Conservation (phyloP, 139 green algal species). For the Micromonas pusilla region DNA sequence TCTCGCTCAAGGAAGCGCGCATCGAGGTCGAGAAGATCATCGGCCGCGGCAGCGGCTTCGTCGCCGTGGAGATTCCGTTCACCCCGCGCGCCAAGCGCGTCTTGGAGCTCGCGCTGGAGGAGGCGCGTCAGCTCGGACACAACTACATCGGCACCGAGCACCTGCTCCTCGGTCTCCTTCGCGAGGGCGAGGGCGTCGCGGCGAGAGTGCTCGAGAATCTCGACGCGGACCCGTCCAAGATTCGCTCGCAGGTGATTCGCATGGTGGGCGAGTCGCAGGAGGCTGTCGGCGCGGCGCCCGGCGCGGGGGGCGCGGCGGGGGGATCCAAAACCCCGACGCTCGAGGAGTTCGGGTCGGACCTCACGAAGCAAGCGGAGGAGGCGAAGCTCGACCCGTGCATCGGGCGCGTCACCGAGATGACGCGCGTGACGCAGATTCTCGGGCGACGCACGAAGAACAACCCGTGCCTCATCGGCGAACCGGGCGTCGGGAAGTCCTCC, state of each 20-base stretch:
- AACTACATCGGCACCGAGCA: slow-evolving; percentile 99
- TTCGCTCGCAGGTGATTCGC: slow-evolving; percentile 95
- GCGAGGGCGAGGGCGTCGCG: slow-evolving; percentile 96
- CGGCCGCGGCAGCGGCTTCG: slow-evolving; percentile 90
- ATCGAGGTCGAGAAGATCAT: slow-evolving; percentile 99
- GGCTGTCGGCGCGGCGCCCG: slow-evolving; percentile 70
- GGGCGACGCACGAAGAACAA: slow-evolving; percentile 98
- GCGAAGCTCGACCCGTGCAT: slow-evolving; percentile 97
- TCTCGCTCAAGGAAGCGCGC: slow-evolving; percentile 86
- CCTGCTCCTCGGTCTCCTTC: slow-evolving; percentile 93
- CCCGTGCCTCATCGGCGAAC: slow-evolving; percentile 96
- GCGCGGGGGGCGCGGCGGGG: slow-evolving; percentile 60
- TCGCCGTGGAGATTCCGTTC: slow-evolving; percentile 98
- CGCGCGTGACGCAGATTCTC: slow-evolving; percentile 98
- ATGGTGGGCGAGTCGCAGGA: slow-evolving; percentile 99
- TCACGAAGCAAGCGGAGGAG: slow-evolving; percentile 89
- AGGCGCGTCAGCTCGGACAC: slow-evolving; percentile 95
- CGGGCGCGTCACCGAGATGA: slow-evolving; percentile 92
- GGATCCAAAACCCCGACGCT: slow-evolving; percentile 96
- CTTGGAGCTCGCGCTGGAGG: slow-evolving; percentile 95
- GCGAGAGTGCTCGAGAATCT: slow-evolving; percentile 94
- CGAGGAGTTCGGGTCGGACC: slow-evolving; percentile 97
- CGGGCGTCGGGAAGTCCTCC: slow-evolving; percentile 96
- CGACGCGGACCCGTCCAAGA: slow-evolving; percentile 89
- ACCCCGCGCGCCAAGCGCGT: slow-evolving; percentile 97